Evolutionary conservation across 1,284 basidiomycete genomes (phyloP), one percentile per base, ranked within the genome.

Genomic region (Chiua sp.): DNA sequence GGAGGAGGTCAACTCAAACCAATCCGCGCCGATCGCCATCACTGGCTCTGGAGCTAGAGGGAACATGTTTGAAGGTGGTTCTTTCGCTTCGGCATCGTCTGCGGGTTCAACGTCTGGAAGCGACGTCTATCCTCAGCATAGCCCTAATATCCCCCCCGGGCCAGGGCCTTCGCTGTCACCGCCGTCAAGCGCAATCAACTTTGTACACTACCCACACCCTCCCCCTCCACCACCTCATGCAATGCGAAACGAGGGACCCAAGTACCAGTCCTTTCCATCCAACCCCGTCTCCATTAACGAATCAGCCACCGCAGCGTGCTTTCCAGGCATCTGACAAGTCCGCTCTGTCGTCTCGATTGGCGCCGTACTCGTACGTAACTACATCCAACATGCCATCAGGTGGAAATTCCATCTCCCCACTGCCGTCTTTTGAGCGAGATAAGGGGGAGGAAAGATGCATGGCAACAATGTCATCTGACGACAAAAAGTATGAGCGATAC

Each of bases 101-200:
- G 76, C 73, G 15, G 79, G 76, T n/a, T 81, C 86, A 39, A 77
- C 77, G 22, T 82, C 83, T 28, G 81, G 83, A 44, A 85, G 79
- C 68, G 87, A 87, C 30, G 76, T 79, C 51, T 88, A 87, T 71
- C 74, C 80, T 42, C 81, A 81, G 49, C 72, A 79, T 30, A 75
- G 77, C 44, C 77, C 77, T 28, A 68, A 76, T 28, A 68, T 77
- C 56, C 67, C 71, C 49, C 72, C 72, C 47, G 77, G 78, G 48
- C 80, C 72, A 49, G 77, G 78, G 49, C 80, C 84, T 5, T 87
- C 87, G n/a, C 87, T 87, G 15, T 85, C 86, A 32, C 86, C 87
- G 16, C 82, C 86, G 13, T 75, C 81, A 22, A 75, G 77, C 49
- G 77, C 72, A 57, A 74, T 83, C 70, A 82, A 75, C 59, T 88